These are phyloP conservation scores for Phaseolus coccineus DNA, from an alignment of 331 rosid species.

Conservation along the genomic window DNA sequence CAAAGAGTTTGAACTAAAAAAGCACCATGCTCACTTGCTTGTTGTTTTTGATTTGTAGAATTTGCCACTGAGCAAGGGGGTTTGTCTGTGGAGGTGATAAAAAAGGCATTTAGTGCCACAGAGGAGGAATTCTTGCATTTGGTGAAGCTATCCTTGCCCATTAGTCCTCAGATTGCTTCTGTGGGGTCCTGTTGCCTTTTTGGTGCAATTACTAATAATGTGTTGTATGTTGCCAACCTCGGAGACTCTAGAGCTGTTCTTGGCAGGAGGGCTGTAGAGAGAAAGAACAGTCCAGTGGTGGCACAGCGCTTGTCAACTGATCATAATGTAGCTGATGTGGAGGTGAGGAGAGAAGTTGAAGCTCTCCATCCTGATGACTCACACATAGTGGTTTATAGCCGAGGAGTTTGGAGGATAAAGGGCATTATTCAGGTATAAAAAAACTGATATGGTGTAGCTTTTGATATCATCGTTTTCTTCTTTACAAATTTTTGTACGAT, in stretches of 20 bases:
- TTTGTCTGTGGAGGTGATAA: constrained; percentile 80
- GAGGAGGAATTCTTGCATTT: constrained; percentile 80
- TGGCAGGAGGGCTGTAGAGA: constrained; percentile 57
- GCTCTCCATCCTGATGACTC: constrained; percentile 96
- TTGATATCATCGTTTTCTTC: background rate
- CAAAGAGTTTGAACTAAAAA: background rate
- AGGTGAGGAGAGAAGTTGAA: constrained; percentile 87
- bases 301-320: constrained; percentile 86
- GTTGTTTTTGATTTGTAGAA: constrained; percentile 56
- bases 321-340: constrained; percentile 90
- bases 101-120: constrained; percentile 82
- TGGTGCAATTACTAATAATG: constrained; percentile 81
- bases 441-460: constrained; percentile 4
- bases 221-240: constrained; percentile 82
- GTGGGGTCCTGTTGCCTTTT: constrained; percentile 95
- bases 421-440: constrained; percentile 93
- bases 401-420: constrained; percentile 95
- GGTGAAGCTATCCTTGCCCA: constrained; percentile 68
- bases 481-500: background rate
- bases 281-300: constrained; percentile 53
- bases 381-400: constrained; percentile 72
- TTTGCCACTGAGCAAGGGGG: constrained; percentile 89
- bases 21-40: constrained; percentile 4
- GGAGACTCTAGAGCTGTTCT: constrained; percentile 97
- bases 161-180: constrained; percentile 78